A percentile compares a stretch with the other conserved stretches of the same genome.
Evolutionary conservation across 257 asterid species (phyloP).

Genomic region (Primulina eburnea): DNA sequence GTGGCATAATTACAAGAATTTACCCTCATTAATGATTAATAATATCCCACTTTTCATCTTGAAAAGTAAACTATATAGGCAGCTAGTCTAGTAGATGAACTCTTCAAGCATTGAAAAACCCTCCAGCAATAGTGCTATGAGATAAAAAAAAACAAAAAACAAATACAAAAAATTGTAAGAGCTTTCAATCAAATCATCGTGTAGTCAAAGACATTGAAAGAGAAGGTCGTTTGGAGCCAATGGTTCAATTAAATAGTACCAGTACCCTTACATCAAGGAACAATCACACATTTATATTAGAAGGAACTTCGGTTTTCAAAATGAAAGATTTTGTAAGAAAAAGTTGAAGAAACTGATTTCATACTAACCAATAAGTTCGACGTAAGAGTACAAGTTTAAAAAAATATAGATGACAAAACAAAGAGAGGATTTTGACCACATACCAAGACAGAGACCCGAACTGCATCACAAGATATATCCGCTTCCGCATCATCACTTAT

Average conservation of each 20-base stretch:
- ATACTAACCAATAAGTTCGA: background rate
- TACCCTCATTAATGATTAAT: background rate
- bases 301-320: background rate
- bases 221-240: background rate
- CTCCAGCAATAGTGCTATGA: background rate
- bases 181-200: background rate
- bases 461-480: slow-evolving; percentile 86
- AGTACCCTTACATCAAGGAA: background rate
- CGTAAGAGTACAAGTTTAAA: background rate
- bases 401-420: slow-evolving; percentile 12
- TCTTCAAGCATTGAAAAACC: background rate
- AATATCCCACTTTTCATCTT: background rate
- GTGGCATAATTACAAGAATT: background rate
- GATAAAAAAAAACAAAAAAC: background rate
- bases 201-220: background rate
- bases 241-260: background rate
- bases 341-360: background rate
- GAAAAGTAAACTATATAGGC: slow-evolving; percentile 1
- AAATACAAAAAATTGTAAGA: background rate
- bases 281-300: slow-evolving; percentile 1
- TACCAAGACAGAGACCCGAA: slow-evolving; percentile 99
- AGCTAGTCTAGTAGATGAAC: background rate
- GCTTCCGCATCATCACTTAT: slow-evolving; percentile 54
- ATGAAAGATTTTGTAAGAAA: slow-evolving; percentile 5
- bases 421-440: slow-evolving; percentile 22